Evolutionary conservation across 2,329 filamentous ascomycete species (phyloP).

Genomic region (Pseudogymnoascus sp.): DNA sequence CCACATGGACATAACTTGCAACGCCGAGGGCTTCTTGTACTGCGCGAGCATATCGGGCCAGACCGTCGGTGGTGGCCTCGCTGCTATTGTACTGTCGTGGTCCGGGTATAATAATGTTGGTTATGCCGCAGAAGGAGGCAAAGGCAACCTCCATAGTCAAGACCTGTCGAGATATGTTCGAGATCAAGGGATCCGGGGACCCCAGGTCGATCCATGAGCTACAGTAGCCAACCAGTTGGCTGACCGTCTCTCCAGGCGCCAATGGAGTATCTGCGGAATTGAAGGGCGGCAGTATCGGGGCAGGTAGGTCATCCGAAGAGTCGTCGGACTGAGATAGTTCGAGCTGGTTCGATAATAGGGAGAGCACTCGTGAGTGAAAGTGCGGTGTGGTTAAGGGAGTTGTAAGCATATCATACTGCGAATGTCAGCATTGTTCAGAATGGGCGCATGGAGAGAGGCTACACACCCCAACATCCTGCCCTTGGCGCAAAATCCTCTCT

Average conservation of each 20-base stretch:
- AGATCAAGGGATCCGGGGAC: slow-evolving; percentile 72
- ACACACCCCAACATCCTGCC: slow-evolving; percentile 62
- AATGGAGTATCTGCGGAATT: slow-evolving; percentile 72
- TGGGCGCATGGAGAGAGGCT: slow-evolving; percentile 11
- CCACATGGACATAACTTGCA: slow-evolving; percentile 68
- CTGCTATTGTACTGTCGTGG: slow-evolving; percentile 57
- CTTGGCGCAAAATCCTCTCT: slow-evolving; percentile 55
- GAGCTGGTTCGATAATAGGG: slow-evolving; percentile 48
- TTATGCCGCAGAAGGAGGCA: slow-evolving; percentile 87
- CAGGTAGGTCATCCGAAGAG: slow-evolving; percentile 35
- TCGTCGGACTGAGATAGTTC: slow-evolving; percentile 37
- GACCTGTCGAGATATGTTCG: slow-evolving; percentile 81
- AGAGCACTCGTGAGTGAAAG: slow-evolving; percentile 62
- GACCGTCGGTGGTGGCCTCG: slow-evolving; percentile 40
- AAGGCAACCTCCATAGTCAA: slow-evolving; percentile 88
- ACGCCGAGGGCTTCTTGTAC: slow-evolving; percentile 71
- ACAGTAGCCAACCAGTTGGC: slow-evolving; percentile 68
- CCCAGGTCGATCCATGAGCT: slow-evolving; percentile 90
- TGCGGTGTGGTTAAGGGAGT: slow-evolving; percentile 67
- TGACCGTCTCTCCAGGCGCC: slow-evolving; percentile 58
- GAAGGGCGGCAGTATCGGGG: slow-evolving; percentile 58
- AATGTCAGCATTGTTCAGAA: slow-evolving; percentile 20
- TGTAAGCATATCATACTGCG: slow-evolving; percentile 70
- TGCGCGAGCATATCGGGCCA: slow-evolving; percentile 71
- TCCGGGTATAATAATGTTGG: slow-evolving; percentile 73